Evolutionary conservation across 345 rosid genomes (phyloP).

Genomic region (Brassica cretica): DNA sequence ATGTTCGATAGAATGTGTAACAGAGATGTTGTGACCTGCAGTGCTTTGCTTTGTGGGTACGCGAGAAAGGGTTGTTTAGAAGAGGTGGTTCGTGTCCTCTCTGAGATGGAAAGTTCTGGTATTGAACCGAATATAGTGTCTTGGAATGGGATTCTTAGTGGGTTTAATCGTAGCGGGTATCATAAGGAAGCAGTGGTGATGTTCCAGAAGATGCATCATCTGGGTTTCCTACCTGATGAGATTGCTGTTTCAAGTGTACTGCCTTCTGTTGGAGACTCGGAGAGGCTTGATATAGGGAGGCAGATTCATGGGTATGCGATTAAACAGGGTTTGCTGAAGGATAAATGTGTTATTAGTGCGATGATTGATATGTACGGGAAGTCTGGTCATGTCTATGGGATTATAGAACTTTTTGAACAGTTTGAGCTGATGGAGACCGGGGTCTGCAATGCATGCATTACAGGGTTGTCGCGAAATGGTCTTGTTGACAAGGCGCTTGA

Average conservation of each 20-base stretch:
- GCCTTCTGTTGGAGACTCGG: conserved; percentile 51
- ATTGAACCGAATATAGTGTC: conserved; percentile 52
- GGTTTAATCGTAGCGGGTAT: conserved; percentile 56
- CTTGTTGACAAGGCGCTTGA: conserved; percentile 53
- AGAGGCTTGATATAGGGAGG: conserved; percentile 44
- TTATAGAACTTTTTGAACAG: conserved; percentile 45
- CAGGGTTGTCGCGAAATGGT: conserved; percentile 60
- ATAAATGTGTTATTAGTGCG: conserved; percentile 47
- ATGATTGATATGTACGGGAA: conserved; percentile 65
- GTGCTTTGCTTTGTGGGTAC: conserved; percentile 58
- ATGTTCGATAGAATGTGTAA: conserved; percentile 55
- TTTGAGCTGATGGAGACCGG: conserved; percentile 46
- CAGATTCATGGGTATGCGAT: conserved; percentile 56
- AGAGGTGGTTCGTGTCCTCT: conserved; percentile 46
- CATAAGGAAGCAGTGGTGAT: conserved; percentile 44
- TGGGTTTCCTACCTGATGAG: conserved; percentile 53
- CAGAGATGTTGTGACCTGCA: conserved; percentile 50
- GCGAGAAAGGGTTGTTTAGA: conserved; percentile 49
- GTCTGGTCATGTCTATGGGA: conserved; percentile 44
- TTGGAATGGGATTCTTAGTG: conserved; percentile 73
- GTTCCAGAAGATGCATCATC: conserved; percentile 51
- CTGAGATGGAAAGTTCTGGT: conserved; percentile 39
- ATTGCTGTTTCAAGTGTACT: conserved; percentile 51
- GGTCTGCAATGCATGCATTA: conserved; percentile 58
- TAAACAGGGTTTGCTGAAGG: conserved; percentile 47